Base-by-base conservation (phyloP, 2,329 filamentous ascomycete genomes). In the Hysterium pulicare region DNA sequence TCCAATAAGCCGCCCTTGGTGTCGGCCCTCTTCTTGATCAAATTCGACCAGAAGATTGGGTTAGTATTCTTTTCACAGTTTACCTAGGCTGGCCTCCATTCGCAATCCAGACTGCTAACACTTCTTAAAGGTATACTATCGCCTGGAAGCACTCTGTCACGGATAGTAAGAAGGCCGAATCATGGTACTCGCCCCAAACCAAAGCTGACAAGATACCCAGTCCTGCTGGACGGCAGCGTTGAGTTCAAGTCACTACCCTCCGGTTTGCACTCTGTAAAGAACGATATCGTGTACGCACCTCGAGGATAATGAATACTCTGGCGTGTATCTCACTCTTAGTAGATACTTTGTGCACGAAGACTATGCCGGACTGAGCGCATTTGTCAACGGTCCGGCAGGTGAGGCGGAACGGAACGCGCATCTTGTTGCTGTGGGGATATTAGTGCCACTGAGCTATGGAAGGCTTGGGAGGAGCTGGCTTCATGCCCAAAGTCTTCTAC, bases 231-330 rank as follows among this genome's bases (percentile, higher is more conserved):
- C 54, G 89, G 89, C 42, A 82, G 86, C 19, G 89, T 96, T 58
- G 93, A 98, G 70, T 98, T 90, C 78, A 97, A 96, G 70, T 94
- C 89, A 48, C 77, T 98, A 35, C 93, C 93, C 2, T 97, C 91
- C 0, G 93, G 93, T 19, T 70, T 96, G 38, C 93, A 98, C 69
- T 86, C 88, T 44, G 88, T 97, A 16, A 75, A 84, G 23, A 82
- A 90, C 52, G 93, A 98, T 67, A 75, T 97, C 39, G 75, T 86
- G 68, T 79, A 70, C 43, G 64, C 49, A 36, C 10, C 22, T 5
- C 34, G 16, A 2, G n/a, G 11, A 19, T 26, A 30, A 16, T 22
- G 20, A 22, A 33, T 26, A 31, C 41, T 21, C 20, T 40, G 31
- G 9, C 16, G 20, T 10, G 31, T 20, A 32, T 37, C 21, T 38